Conservation (phyloP, 371 early-diverging fungal species). For the Mucor irregularis region DNA sequence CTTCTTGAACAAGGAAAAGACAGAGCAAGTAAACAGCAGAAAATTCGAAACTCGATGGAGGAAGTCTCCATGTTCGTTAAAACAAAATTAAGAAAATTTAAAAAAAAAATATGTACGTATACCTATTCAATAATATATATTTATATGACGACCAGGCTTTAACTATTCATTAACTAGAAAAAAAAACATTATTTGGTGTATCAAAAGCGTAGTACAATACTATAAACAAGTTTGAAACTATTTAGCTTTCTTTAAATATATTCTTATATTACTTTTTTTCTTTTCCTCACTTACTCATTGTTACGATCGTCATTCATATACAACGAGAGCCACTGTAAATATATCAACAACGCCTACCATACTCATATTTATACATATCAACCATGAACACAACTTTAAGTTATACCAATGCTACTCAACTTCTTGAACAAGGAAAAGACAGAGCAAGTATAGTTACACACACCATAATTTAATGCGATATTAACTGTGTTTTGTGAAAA, state of each 20-base stretch:
- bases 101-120: no score
- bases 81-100: background rate
- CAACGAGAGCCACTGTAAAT: no score
- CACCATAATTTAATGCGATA: no score
- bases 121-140: background rate
- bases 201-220: background rate
- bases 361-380: slow-evolving; percentile 4
- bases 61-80: no score
- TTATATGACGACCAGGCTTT: background rate
- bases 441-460: slow-evolving; percentile 24
- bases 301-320: no score
- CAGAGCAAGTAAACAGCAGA: slow-evolving; percentile 21
- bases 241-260: background rate
- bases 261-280: background rate
- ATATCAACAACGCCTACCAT: background rate
- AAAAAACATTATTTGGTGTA: background rate
- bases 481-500: background rate
- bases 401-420: slow-evolving; percentile 36
- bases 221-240: background rate
- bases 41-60: no score
- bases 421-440: slow-evolving; percentile 34
- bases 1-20: slow-evolving; percentile 36
- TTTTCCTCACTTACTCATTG: background rate
- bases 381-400: slow-evolving; percentile 6
- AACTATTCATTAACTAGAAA: no score